A percentile compares a stretch with the other conserved stretches of the same genome.
phyloP scores from a whole-genome alignment of 2,329 filamentous ascomycete genomes.

The Trichoderma cornu-damae region DNA sequence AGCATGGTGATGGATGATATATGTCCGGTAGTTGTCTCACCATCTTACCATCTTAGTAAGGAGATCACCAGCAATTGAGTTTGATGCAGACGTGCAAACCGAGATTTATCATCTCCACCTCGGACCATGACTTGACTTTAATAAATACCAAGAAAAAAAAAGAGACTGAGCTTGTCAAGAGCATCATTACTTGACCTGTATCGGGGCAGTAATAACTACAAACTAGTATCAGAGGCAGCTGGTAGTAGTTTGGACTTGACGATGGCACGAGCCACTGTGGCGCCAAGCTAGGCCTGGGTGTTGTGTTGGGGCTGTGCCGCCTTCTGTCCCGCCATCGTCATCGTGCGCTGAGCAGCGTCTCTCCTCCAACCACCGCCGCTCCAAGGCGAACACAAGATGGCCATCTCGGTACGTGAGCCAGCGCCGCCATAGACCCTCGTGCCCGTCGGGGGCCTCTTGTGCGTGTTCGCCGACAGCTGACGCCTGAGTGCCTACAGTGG shows the following conservation, averaged over 20 bases:
- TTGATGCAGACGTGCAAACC: background rate
- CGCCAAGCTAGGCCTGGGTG: background rate
- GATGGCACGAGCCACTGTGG: conserved; percentile 24
- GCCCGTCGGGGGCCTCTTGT: background rate
- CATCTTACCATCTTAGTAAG: background rate
- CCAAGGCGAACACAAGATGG: conserved; percentile 33
- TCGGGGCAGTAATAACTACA: too few species aligned
- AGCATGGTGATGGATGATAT: background rate
- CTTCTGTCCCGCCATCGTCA: conserved; percentile 30
- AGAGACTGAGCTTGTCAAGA: background rate
- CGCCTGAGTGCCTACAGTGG: conserved; percentile 59
- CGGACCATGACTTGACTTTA: background rate
- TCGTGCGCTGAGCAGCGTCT: conserved; percentile 23
- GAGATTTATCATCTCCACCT: background rate
- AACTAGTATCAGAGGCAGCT: background rate
- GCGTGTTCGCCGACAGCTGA: background rate
- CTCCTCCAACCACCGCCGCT: conserved; percentile 13
- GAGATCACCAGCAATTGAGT: background rate
- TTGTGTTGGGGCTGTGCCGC: background rate
- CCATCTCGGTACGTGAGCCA: conserved; percentile 30
- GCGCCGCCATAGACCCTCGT: background rate
- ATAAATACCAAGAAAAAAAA: too few species aligned
- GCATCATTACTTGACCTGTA: too few species aligned
- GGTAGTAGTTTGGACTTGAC: background rate
- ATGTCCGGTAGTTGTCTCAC: background rate